Base-by-base conservation (phyloP, 805 yeast species). In the Pichia eremophila region DNA sequence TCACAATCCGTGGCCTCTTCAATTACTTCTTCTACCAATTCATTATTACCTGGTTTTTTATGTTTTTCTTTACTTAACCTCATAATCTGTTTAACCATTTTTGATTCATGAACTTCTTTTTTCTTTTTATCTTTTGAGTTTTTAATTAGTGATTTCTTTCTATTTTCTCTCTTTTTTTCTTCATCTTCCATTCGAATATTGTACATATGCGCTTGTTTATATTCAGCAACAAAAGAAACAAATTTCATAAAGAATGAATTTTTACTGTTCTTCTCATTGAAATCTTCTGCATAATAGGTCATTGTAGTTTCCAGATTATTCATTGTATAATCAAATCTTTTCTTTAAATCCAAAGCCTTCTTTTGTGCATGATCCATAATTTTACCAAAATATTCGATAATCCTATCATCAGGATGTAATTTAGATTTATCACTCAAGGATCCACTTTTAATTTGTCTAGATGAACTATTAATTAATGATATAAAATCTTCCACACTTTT, bases 271-370 rank as follows among this genome's bases (percentile, higher is more conserved):
- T 72, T 74, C 46, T 74, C 77, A 4, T 59, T 51, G 2, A 78
- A 75, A 56, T 79, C 80, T 60, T 85, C 95, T 9, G 91, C 95
- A 59, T 79, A 85, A 60, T 77, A 81, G 46, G 69, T 68, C 86
- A 85, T 79, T 48, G 81, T 59, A 46, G 75, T 73, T 29, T 77
- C 77, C 51, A 82, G 74, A 42, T 73, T 78, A 28, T 67, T 66
- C 50, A 75, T 64, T 0, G 85, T 77, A 43, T 67, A 65, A 25
- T 65, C 66, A 9, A 78, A 68, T 53, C 79, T 85, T 44, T 69
- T 76, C 31, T 66, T 57, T 46, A 85, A 64, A 29, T 75, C 54
- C 1, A 34, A 35, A 15, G 73, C 76, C 39, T 76, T 71, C 58
- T 75, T 74, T 53, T 72, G 73, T 1, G 68, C 66, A 10, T 45